A percentile compares a stretch with the other conserved stretches of the same genome.
Conservation (phyloP, 2,329 filamentous ascomycete species). For the Talaromyces sp. region DNA sequence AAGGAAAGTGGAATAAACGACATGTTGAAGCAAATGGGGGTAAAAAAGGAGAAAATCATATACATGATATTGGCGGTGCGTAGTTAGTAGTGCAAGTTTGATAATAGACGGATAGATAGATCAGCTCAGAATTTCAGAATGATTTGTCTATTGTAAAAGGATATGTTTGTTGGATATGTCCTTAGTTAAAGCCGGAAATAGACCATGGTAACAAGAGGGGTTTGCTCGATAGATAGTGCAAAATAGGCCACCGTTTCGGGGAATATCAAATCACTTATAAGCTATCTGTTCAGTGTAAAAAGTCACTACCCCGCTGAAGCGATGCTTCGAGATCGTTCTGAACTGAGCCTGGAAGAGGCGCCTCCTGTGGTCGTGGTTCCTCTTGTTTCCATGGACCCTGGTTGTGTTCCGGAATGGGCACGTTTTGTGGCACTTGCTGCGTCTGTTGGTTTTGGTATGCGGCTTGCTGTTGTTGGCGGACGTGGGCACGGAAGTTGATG, state of each 20-base stretch:
- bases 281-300: slow-evolving; percentile 23
- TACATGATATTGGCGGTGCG: not conserved
- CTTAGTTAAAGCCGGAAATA: not conserved
- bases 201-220: not conserved
- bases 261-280: not conserved
- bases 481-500: slow-evolving; percentile 70
- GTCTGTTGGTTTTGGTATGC: slow-evolving; percentile 33
- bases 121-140: not conserved
- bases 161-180: not conserved
- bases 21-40: not conserved
- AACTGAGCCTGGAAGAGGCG: slow-evolving; percentile 42
- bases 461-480: slow-evolving; percentile 50
- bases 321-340: slow-evolving; percentile 50
- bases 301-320: slow-evolving; percentile 60
- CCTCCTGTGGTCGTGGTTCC: slow-evolving; percentile 62
- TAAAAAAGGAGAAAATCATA: not conserved
- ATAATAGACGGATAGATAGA: not conserved
- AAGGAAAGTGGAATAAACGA: not conserved
- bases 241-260: not conserved
- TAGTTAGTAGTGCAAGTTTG: not conserved
- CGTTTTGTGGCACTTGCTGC: slow-evolving; percentile 49
- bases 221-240: not conserved
- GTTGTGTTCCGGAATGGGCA: slow-evolving; percentile 63
- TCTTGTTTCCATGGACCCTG: slow-evolving; percentile 56
- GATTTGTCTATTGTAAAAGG: not conserved